Percentiles rank a stretch among this genome's conserved stretches.
Evolutionary conservation across 768 basidiomycete species (phyloP).

Genomic region (Mycena latifolia): DNA sequence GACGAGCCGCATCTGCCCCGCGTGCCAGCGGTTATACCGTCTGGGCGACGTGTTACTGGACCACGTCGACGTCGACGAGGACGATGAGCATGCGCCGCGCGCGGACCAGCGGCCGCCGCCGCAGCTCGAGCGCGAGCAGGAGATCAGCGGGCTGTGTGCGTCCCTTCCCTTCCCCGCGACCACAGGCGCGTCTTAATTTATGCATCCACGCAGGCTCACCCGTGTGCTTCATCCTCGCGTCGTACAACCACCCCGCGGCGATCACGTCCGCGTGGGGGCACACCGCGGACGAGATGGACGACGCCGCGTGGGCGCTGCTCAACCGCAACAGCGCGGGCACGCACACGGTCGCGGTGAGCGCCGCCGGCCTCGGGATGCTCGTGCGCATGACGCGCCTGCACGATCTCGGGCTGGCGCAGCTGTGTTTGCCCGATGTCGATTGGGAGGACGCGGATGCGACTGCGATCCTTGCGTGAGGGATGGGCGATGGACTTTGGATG

Average conservation of each 20-base stretch:
- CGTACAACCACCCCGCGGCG: slow-evolving; percentile 71
- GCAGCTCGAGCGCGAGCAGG: slow-evolving; percentile 68
- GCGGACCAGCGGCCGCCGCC: slow-evolving; percentile 44
- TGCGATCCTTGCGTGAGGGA: not conserved
- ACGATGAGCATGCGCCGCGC: slow-evolving; percentile 36
- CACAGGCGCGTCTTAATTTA: not conserved
- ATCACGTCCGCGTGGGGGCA: slow-evolving; percentile 80
- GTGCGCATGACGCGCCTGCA: slow-evolving; percentile 82
- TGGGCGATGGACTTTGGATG: too few relatives aligned
- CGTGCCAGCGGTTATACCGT: slow-evolving; percentile 79
- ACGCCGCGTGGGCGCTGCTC: slow-evolving; percentile 72
- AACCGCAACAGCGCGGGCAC: slow-evolving; percentile 56
- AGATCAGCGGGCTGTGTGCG: slow-evolving; percentile 84
- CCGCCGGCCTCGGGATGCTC: slow-evolving; percentile 66
- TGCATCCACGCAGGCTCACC: slow-evolving; percentile 68
- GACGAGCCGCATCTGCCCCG: slow-evolving; percentile 79
- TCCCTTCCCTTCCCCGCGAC: slow-evolving; percentile 19
- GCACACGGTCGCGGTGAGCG: slow-evolving; percentile 51
- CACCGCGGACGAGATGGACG: slow-evolving; percentile 76
- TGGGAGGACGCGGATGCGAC: slow-evolving; percentile 1
- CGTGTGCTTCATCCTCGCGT: slow-evolving; percentile 81
- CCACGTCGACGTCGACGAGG: slow-evolving; percentile 45
- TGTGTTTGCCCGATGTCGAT: slow-evolving; percentile 55
- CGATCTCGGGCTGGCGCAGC: slow-evolving; percentile 79
- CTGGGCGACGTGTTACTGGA: slow-evolving; percentile 75